phyloP scores from a whole-genome alignment of 257 asterid genomes.

The Scutellaria baicalensis region DNA sequence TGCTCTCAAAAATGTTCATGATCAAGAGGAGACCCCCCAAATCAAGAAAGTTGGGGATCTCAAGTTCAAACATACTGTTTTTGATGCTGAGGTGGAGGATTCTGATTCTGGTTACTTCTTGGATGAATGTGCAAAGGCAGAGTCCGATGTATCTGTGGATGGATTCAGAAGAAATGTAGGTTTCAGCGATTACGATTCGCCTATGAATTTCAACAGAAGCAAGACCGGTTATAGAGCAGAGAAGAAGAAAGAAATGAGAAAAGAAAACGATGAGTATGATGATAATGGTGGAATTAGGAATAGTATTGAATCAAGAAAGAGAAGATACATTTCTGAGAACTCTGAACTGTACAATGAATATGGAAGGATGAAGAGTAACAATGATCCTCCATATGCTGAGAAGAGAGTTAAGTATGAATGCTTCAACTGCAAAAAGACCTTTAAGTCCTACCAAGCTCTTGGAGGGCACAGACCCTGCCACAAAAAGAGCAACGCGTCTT shows the following conservation, averaged over 20 bases:
- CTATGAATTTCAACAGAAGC: conserved; percentile 9
- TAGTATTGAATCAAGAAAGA: conserved; percentile 22
- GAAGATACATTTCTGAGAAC: conserved; percentile 27
- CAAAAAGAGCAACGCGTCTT: conserved; percentile 36
- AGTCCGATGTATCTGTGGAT: conserved; percentile 59
- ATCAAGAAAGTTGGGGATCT: conserved; percentile 21
- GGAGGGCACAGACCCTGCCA: conserved; percentile 98
- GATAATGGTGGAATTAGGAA: neutral
- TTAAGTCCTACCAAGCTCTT: conserved; percentile 81
- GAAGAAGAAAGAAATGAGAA: conserved; percentile 5
- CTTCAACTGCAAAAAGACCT: conserved; percentile 70
- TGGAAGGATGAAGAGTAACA: conserved; percentile 6
- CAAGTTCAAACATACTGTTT: conserved; percentile 25
- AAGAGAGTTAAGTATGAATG: conserved; percentile 73
- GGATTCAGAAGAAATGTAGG: conserved; percentile 11
- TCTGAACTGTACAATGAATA: conserved; percentile 21
- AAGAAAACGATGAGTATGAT: conserved; percentile 23
- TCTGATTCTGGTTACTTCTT: conserved; percentile 75
- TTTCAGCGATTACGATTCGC: no score
- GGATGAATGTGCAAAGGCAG: conserved; percentile 41
- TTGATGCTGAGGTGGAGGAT: conserved; percentile 32
- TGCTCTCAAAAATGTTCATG: conserved; percentile 1
- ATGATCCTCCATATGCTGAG: conserved; percentile 15
- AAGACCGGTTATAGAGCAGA: conserved; percentile 31
- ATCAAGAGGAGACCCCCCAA: conserved; percentile 14